Evolutionary conservation across 371 early-diverging fungal genomes (phyloP).

Genomic region (Choanephora cucurbitarum): DNA sequence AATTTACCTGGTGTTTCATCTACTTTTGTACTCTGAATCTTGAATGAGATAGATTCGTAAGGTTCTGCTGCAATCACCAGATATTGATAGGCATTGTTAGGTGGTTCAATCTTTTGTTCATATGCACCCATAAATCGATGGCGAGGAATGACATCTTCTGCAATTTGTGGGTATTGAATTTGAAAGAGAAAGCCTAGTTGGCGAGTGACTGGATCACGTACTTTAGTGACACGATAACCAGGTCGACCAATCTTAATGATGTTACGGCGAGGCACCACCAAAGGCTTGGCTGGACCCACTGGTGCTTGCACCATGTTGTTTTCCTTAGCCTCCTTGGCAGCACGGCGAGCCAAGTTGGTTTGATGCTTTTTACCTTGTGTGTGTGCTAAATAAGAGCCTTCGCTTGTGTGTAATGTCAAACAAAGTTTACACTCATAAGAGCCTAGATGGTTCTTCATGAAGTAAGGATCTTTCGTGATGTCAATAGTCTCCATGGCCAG

Average conservation of each 20-base stretch:
- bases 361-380: conserved; percentile 99
- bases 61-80: conserved; percentile 96
- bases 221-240: conserved; percentile 95
- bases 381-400: conserved; percentile 96
- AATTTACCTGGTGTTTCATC: conserved; percentile 84
- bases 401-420: conserved; percentile 93
- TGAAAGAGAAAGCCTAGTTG: conserved; percentile 94
- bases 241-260: conserved; percentile 97
- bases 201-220: conserved; percentile 84
- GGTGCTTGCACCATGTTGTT: conserved; percentile 54
- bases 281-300: conserved; percentile 54
- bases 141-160: conserved; percentile 74
- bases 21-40: conserved; percentile 90
- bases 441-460: conserved; percentile 97
- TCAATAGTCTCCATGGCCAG: conserved; percentile 97
- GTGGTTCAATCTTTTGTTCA: conserved; percentile 92
- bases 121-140: conserved; percentile 98
- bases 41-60: conserved; percentile 95
- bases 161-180: conserved; percentile 92
- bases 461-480: conserved; percentile 96
- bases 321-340: conserved; percentile 89
- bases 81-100: conserved; percentile 91
- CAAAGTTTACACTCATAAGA: conserved; percentile 98
- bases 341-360: conserved; percentile 91
- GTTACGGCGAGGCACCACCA: conserved; percentile 51